Base-by-base conservation (phyloP, 306 rosid species). In the Cucurbita argyrosperma region DNA sequence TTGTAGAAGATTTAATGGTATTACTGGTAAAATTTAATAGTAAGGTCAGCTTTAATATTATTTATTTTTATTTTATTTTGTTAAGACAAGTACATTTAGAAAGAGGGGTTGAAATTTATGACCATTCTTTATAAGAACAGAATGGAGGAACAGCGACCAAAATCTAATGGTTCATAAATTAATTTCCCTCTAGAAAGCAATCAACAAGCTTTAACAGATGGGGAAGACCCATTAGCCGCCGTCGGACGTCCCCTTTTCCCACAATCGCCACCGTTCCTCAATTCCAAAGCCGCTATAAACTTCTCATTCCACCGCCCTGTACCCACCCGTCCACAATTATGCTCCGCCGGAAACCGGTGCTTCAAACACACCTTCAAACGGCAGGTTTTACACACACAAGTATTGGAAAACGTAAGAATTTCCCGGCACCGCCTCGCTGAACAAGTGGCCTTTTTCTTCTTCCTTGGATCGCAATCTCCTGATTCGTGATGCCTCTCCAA, bases 291-390 rank as follows among this genome's bases (percentile, higher is more conserved):
- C 53, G 76, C 83, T 87, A 89, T 43, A 77, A 89, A 89, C 74
- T 76, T 77, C 9, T 84, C 86, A 13, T 78, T 89, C 97, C 90
- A 87, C 21, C 56, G 12, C 16, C 79, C 77, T 12, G 71, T 58
- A 14, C 43, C 79, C 39, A 23, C 69, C 71, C 56, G 61, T 9
- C 63, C 13, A 76, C 97, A 94, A 35, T 79, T 81, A 63, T 94
- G 99, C 38, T 90, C 97, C 4, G 89, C 92, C 19, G 97, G 85
- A 63, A 94, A 91, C 4, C 96, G 90, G 71, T 91, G 99, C 79
- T 80, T 88, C 78, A 94, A 90, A 72, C 97, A 91, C 54, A 94
- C 91, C 80, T 86, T 94, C 30, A 84, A 2, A 8, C 81, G 79
- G 80, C 99, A 94, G 18, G 83, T 85, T 74, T 91, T 91, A 80